These are phyloP conservation scores for Prunus fruticosa DNA, from an alignment of 306 rosid species.

Conservation along the genomic window DNA sequence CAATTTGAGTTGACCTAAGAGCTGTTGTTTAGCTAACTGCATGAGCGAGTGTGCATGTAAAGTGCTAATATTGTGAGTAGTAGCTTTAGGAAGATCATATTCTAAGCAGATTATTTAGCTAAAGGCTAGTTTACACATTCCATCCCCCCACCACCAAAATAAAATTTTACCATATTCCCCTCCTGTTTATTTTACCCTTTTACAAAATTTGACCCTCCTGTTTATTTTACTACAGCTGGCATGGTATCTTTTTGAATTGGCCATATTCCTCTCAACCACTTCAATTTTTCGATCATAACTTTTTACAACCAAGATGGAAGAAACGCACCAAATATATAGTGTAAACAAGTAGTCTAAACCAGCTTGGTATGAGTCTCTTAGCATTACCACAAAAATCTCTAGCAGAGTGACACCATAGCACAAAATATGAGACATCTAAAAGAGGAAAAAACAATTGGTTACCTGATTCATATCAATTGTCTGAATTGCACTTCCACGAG, in stretches of 20 bases:
- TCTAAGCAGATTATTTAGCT: too few relatives aligned
- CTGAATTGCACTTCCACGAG: constrained; percentile 96
- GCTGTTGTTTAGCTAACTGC: too few relatives aligned
- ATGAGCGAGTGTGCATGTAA: background rate
- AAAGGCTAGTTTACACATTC: too few relatives aligned
- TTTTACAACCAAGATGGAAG: background rate
- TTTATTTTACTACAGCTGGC: background rate
- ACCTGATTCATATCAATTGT: constrained; percentile 99
- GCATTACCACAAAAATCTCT: background rate
- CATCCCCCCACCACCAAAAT: too few relatives aligned
- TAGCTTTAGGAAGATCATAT: too few relatives aligned
- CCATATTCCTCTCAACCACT: background rate
- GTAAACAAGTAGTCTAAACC: background rate
- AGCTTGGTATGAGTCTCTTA: background rate
- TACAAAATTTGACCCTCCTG: background rate
- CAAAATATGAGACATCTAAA: background rate
- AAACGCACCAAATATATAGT: background rate
- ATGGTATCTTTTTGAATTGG: too few relatives aligned
- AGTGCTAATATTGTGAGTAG: background rate
- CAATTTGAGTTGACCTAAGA: too few relatives aligned
- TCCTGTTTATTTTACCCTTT: too few relatives aligned
- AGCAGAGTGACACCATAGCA: background rate
- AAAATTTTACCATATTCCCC: too few relatives aligned
- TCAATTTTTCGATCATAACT: background rate
- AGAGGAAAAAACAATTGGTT: background rate